Evolutionary conservation across 768 basidiomycete species (phyloP).

Genomic region (Rickenella mellea): DNA sequence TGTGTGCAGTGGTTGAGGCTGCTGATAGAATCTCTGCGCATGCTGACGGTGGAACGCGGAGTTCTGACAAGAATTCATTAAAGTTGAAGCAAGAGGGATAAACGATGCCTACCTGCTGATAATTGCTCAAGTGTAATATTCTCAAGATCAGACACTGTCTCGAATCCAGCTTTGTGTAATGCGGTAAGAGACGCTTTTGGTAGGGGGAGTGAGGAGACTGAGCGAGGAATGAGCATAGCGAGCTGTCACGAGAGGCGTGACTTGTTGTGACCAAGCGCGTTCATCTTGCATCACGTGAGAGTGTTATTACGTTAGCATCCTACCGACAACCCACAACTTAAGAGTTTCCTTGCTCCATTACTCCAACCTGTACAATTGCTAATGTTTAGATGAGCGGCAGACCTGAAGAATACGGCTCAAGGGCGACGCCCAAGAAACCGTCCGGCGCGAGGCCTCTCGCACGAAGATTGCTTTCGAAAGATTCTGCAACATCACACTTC

Average conservation of each 20-base stretch:
- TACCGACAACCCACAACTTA: not conserved
- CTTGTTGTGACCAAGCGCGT: not conserved
- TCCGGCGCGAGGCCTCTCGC: not conserved
- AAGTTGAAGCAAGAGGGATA: conserved; percentile 1
- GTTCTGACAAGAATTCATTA: not conserved
- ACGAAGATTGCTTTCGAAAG: not conserved
- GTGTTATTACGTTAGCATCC: not conserved
- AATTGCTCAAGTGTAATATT: conserved; percentile 34
- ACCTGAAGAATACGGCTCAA: not conserved
- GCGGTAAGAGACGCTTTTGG: conserved; percentile 35
- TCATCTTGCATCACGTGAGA: not conserved
- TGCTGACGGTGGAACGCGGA: conserved; percentile 1
- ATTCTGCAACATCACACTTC: not conserved
- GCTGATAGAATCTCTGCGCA: conserved; percentile 40
- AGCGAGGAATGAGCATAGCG: too few relatives aligned
- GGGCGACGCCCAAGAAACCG: not conserved
- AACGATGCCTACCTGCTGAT: conserved; percentile 41
- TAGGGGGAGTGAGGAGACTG: conserved; percentile 37
- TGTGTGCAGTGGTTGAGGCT: conserved; percentile 21
- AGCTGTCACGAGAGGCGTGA: too few relatives aligned
- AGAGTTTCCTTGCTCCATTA: not conserved
- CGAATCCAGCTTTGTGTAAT: conserved; percentile 46
- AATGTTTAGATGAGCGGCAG: not conserved
- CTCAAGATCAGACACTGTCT: conserved; percentile 43
- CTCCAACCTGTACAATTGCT: not conserved